Conservation (phyloP, 2,329 filamentous ascomycete genomes). For the Microdochium bolleyi region DNA sequence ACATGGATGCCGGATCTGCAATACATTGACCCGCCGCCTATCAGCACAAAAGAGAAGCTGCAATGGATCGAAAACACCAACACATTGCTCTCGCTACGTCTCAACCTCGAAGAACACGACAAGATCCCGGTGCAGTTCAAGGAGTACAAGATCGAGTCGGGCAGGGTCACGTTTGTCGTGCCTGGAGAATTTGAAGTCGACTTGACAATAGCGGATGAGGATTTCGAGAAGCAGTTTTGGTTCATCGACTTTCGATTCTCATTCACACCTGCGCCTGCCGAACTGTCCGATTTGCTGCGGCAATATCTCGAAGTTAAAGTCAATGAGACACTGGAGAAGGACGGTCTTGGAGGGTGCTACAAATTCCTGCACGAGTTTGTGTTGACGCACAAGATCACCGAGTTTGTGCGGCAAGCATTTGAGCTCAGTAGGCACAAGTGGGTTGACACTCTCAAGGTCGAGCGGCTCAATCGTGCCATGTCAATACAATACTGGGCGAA, state of each 20-base stretch:
- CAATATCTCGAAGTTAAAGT: slow-evolving; percentile 60
- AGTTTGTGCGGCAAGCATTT: slow-evolving; percentile 69
- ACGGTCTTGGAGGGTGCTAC: slow-evolving; percentile 75
- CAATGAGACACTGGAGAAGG: slow-evolving; percentile 61
- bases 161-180: slow-evolving; percentile 84
- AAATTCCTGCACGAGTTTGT: slow-evolving; percentile 80
- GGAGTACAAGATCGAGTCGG: slow-evolving; percentile 71
- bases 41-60: slow-evolving; percentile 65
- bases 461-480: slow-evolving; percentile 72
- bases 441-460: slow-evolving; percentile 70
- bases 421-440: slow-evolving; percentile 64
- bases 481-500: slow-evolving; percentile 87
- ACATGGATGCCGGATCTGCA: slow-evolving; percentile 75
- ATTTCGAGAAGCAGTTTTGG: slow-evolving; percentile 77
- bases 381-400: slow-evolving; percentile 82
- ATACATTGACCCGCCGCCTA: slow-evolving; percentile 65
- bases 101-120: slow-evolving; percentile 80
- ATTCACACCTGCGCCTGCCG: slow-evolving; percentile 61
- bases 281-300: slow-evolving; percentile 55
- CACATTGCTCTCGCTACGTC: slow-evolving; percentile 69
- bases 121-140: slow-evolving; percentile 66
- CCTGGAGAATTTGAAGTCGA: slow-evolving; percentile 86
- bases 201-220: slow-evolving; percentile 81
- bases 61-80: slow-evolving; percentile 75
- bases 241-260: slow-evolving; percentile 87